Conservation (phyloP, 2,329 filamentous ascomycete species). For the Phialophora chinensis region DNA sequence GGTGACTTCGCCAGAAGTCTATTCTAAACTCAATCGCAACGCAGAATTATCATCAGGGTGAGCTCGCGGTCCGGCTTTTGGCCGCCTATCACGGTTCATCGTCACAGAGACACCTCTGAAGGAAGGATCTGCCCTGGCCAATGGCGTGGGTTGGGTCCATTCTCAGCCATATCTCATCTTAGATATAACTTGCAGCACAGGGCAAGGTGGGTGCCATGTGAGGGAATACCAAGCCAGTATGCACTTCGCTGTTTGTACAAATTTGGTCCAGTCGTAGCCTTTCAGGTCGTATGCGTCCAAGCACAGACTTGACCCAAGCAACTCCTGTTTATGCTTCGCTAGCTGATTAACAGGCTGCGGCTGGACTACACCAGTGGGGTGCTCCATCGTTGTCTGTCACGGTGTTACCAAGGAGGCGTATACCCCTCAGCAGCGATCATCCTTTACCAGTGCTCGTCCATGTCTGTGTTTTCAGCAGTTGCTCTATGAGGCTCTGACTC, state of each 20-base stretch:
- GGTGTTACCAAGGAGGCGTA: constrained; percentile 7
- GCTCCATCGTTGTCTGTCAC: background rate
- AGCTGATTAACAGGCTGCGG: constrained; percentile 8
- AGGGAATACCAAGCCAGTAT: constrained; percentile 6
- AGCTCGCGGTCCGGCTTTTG: constrained; percentile 2
- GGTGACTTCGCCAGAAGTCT: constrained; percentile 15
- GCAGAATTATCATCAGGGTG: constrained; percentile 5
- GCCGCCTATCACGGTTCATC: constrained; percentile 12
- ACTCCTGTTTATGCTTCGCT: constrained; percentile 1
- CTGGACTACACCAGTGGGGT: constrained; percentile 9
- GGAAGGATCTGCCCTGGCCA: constrained; percentile 3
- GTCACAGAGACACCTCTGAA: background rate
- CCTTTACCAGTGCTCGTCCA: background rate
- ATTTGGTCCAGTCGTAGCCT: constrained; percentile 14
- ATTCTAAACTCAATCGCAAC: constrained; percentile 16
- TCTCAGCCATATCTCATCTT: background rate
- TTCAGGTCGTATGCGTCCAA: constrained; percentile 9
- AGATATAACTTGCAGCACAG: background rate
- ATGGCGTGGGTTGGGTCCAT: background rate
- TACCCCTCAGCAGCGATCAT: constrained; percentile 1
- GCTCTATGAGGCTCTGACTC: constrained; percentile 21
- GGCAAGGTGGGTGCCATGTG: background rate
- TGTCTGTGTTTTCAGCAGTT: background rate
- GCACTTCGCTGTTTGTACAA: background rate
- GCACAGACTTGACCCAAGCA: constrained; percentile 5